Base-by-base conservation (phyloP, 805 yeast genomes). In the Saturnispora gosingensis region DNA sequence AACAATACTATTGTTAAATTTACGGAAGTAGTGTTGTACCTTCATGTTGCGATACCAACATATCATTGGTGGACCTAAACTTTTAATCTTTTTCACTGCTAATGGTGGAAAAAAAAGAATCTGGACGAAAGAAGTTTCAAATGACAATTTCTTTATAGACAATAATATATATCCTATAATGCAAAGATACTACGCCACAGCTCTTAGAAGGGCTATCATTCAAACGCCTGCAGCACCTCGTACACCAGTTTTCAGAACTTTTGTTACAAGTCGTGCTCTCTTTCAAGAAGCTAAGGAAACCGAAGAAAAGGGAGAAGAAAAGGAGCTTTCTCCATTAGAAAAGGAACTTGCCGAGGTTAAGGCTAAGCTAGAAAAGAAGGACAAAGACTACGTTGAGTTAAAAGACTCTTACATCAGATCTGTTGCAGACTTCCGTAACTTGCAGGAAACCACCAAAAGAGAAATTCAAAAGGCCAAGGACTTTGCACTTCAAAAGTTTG, bases 401-500 rank as follows among this genome's bases (percentile, higher is more conserved):
- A 89, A 88, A 68, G 95, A 88, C 67, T 81, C 83, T 60, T 83
- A 85, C 64, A 75, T 88, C 52, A 81, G 95, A 59, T 77, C 95
- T 24, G 77, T 88, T 52, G 96, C 97, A 25, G 97, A 89, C 68
- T 90, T 88, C 82, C 81, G 96, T 61, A 88, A 87, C 70, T 74
- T 89, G 61, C 97, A 89, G 73, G 91, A 86, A 65, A 82, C 90
- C 48, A 88, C 97, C 54, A 85, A 86, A 71, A 78, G 86, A 60
- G 97, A 90, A 66, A 74, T 86, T 51, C 84, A 85, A 70, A 86
- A 86, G 72, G 88, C 96, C 50, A 83, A 76, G 65, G 96, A 88
- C 64, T 89, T 83, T 71, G 97, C 97, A 0, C 74, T 90, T 58
- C 95, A 89, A 69, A 89, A 88, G 69, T 89, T 89, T 66, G 93